Evolutionary conservation across 306 rosid genomes (phyloP).

Genomic region (Lupinus albus): DNA sequence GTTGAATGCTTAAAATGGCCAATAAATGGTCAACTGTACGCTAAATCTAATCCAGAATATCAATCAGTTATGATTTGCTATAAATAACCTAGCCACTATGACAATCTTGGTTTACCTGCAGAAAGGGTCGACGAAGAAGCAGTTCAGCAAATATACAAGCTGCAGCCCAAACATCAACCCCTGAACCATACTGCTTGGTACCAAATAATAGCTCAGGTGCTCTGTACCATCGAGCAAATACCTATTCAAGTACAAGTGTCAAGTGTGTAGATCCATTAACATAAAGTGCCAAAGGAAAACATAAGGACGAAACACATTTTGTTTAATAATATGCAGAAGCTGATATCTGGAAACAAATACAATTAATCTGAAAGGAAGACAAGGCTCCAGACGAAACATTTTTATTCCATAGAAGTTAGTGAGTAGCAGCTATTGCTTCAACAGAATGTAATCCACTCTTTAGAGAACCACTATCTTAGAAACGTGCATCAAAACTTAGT

Average conservation of each 20-base stretch:
- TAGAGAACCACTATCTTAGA: conserved; percentile 4
- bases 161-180: conserved; percentile 99
- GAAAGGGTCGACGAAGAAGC: conserved; percentile 86
- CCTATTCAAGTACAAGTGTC: conserved; percentile 53
- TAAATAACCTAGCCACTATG: conserved; percentile 2
- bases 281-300: conserved; percentile 26
- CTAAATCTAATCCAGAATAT: conserved; percentile 11
- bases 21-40: background rate
- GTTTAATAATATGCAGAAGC: conserved; percentile 30
- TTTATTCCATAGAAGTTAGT: conserved; percentile 8
- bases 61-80: conserved; percentile 19
- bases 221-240: conserved; percentile 98
- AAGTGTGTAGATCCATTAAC: conserved; percentile 24
- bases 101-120: conserved; percentile 63
- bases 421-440: conserved; percentile 24
- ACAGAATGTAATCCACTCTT: background rate
- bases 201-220: conserved; percentile 97
- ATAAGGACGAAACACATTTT: conserved; percentile 14
- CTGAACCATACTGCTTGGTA: conserved; percentile 89
- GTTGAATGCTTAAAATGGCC: conserved; percentile 8
- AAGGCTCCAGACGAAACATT: conserved; percentile 22
- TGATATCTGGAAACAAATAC: conserved; percentile 28
- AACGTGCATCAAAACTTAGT: conserved; percentile 10
- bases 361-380: conserved; percentile 31
- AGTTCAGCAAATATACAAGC: conserved; percentile 96